Conservation (phyloP, 306 rosid species). For the Pyrus pyrifolia region DNA sequence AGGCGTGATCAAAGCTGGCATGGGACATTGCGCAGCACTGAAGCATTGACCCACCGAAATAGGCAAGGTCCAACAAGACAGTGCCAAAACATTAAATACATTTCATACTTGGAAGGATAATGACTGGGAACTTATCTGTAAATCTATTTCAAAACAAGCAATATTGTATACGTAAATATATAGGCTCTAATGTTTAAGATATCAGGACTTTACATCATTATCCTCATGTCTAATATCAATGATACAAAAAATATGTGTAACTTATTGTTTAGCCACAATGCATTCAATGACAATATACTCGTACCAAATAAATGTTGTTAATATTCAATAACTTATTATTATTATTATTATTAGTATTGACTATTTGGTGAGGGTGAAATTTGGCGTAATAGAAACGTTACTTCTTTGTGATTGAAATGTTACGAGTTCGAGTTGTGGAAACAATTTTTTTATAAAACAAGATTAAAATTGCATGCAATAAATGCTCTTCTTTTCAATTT, state of each 20-base stretch:
- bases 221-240: too few relatives aligned
- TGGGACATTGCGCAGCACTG: background rate
- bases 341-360: too few relatives aligned
- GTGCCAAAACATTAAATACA: background rate
- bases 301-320: too few relatives aligned
- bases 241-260: too few relatives aligned
- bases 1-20: background rate
- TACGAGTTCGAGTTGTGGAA: fast-evolving
- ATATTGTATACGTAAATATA: background rate
- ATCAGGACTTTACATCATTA: too few relatives aligned
- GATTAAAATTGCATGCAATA: fast-evolving
- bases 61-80: background rate
- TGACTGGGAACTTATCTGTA: background rate
- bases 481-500: fast-evolving
- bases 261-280: too few relatives aligned
- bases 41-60: background rate
- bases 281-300: too few relatives aligned
- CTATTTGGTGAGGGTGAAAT: too few relatives aligned
- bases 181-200: background rate
- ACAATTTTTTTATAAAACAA: fast-evolving
- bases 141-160: too few relatives aligned
- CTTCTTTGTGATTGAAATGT: too few relatives aligned
- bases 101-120: background rate
- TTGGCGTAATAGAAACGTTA: too few relatives aligned
- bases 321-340: too few relatives aligned